Evolutionary conservation across 1,284 basidiomycete genomes (phyloP).

Genomic region (Jaminaea rosea): DNA sequence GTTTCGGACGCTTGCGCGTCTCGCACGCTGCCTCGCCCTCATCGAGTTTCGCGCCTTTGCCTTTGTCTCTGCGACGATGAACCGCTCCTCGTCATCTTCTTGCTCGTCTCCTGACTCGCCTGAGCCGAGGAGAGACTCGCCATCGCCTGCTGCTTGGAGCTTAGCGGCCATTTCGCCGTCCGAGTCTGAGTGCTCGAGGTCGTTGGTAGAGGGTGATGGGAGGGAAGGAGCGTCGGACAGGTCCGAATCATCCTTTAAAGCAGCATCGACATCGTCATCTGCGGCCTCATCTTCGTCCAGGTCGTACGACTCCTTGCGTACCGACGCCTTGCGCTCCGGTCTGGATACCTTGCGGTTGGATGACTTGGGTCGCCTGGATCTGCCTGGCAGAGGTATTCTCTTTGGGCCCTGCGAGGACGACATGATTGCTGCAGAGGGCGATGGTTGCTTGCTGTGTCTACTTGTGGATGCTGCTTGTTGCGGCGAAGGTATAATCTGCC

Average conservation of each 20-base stretch:
- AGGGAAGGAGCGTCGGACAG: constrained; percentile 6
- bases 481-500: too few species aligned
- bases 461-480: neutral
- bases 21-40: constrained; percentile 9
- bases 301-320: constrained; percentile 32
- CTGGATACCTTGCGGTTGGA: too few species aligned
- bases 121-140: constrained; percentile 44
- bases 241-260: constrained; percentile 4
- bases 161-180: constrained; percentile 42
- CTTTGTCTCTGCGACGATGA: constrained; percentile 39
- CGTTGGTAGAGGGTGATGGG: neutral
- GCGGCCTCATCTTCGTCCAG: constrained; percentile 13
- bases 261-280: constrained; percentile 6
- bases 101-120: constrained; percentile 34
- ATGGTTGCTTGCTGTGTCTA: neutral
- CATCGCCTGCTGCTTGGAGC: constrained; percentile 40
- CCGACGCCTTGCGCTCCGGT: constrained; percentile 29
- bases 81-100: constrained; percentile 39
- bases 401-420: too few species aligned
- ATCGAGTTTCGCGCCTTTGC: constrained; percentile 11
- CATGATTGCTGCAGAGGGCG: too few species aligned
- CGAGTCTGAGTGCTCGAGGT: constrained; percentile 16
- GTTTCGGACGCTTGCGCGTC: constrained; percentile 2
- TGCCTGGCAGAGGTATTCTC: too few species aligned
- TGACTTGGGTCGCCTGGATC: too few species aligned